Evolutionary conservation across 352 stramenopile species (phyloP), one percentile per base, ranked within the genome.

Genomic region (Phytophthora macrochlamydospora): DNA sequence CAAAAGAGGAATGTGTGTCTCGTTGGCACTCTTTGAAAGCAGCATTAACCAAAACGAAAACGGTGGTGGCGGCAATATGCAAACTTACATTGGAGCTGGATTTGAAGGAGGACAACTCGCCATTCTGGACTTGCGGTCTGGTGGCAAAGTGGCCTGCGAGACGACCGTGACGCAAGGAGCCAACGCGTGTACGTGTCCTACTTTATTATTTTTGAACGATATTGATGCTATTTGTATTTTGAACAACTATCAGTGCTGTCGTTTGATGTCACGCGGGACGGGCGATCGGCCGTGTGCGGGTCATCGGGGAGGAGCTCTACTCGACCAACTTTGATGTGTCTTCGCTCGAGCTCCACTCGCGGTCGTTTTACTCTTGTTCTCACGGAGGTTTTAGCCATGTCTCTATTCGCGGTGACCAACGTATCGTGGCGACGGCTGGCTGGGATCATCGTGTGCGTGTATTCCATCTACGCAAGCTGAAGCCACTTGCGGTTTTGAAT

Each of bases 391-490:
- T 92, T 56, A 90, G 81, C 42, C 78, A 69, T 40, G 69, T 95
- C 32, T 75, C 80, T 40, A 87, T 92, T 64, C 82, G 87, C 5
- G 46, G 48, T 1, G 87, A 95, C 64, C 74, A 92, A 59, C 85
- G 87, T 49, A 89, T 95, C 59, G 87, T 94, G 64, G 87, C 83
- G 13, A 91, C 83, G 7, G 85, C 81, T 35, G 87, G 87, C 1
- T 93, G 87, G 85, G 87, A 95, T 55, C 78, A 93, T 71, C 69
- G 80, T 37, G 75, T 89, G 13, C 83, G 87, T 24, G 52, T 95
- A 35, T 95, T 95, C 64, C 83, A 93, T 52, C 58, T 76, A 38
- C 78, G 80, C n/a, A 93, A 82, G 59, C 73, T 90, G 46, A 87
- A 92, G 62, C 83, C 81, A 12, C 75, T 95, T 12, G 87, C 82